Base-by-base conservation (phyloP, 306 rosid species). In the Begonia masoniana region DNA sequence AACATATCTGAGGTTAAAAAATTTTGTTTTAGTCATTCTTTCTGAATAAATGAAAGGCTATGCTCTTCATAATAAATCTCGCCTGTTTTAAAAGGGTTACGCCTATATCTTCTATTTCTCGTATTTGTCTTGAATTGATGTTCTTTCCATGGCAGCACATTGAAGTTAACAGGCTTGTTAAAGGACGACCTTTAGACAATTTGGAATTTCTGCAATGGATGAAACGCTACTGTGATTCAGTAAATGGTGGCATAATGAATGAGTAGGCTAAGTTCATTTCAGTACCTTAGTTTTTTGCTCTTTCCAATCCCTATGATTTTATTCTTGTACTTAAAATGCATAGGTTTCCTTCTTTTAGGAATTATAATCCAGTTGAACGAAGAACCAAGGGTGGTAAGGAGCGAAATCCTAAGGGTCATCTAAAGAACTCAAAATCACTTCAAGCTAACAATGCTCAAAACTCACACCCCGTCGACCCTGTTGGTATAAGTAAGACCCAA, bases 141-240 rank as follows among this genome's bases (percentile, higher is more conserved):
- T 31, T 31, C 39, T 31, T 31, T 31, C 39, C 39, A 31, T 63
- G 56, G 51, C 83, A 91, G 97, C 96, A 75, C 78, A 68, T 91
- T 65, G 97, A 91, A 79, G 94, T 91, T 65, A 75, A 79, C 74
- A 80, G 94, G 78, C 97, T 91, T 68, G 97, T 91, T 55, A 91
- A 91, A 68, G 94, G 97, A 60, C 76, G 97, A 53, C 91, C 97
- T 26, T 66, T 91, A 78, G 97, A 91, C 72, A 91, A 91, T 77
- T 73, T 91, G 82, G 97, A 91, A 68, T 83, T 91, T 73, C 74
- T 91, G 52, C 97, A 91, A 68, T 91, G 97, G 97, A 75, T 91
- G 79, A 91, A 91, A 65, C 97, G 84, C 57, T 86, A 83, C 76
- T 91, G 96, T 49, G 96, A 83, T 75, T 85, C 97, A 19, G 62